Evolutionary conservation across 2,329 filamentous ascomycete genomes (phyloP), one percentile per base, ranked within the genome.

Genomic region (Fonsecaea nubica): DNA sequence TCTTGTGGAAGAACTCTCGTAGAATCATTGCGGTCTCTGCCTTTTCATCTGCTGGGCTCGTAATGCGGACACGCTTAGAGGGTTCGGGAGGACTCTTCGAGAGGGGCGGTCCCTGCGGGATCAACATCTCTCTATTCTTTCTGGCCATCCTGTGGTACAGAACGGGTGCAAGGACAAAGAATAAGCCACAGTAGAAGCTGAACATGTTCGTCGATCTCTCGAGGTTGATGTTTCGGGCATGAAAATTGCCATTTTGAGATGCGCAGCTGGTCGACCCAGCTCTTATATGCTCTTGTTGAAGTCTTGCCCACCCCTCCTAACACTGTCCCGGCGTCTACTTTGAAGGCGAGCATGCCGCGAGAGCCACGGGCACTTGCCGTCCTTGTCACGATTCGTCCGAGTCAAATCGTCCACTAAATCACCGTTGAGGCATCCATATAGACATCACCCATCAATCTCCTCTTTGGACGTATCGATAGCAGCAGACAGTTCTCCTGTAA

Each of bases 281-380:
- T 21, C n/a, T 48, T 48, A 48, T 48, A 48, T 48, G n/a, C 6
- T 21, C 42, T 18, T 48, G 42, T 48, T 48, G 42, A 48, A 48
- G 15, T n/a, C 7, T 18, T 7, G 7, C 42, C n/a, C 42, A 21
- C n/a, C 38, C 25, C 25, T 25, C n/a, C 38, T 42, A 15, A 15
- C 42, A 48, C 4, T 7, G n/a, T 18, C n/a, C 42, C 10, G 5
- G 10, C 4, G 7, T 48, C 10, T 3, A 21, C n/a, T 21, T 4
- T 9, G 6, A 48, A 21, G n/a, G n/a, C n/a, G 42, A 48, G 21
- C 21, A 48, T 18, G 18, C 5, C 21, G 42, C 42, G n/a, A 48
- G n/a, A 3, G 21, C 42, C 25, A 25, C 42, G 42, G 42, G n/a
- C 21, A 48, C n/a, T 48, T 21, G 6, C 42, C 42, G 42, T 21